Base-by-base conservation (phyloP, 169 alveolate species). In the Plasmodium inui region DNA sequence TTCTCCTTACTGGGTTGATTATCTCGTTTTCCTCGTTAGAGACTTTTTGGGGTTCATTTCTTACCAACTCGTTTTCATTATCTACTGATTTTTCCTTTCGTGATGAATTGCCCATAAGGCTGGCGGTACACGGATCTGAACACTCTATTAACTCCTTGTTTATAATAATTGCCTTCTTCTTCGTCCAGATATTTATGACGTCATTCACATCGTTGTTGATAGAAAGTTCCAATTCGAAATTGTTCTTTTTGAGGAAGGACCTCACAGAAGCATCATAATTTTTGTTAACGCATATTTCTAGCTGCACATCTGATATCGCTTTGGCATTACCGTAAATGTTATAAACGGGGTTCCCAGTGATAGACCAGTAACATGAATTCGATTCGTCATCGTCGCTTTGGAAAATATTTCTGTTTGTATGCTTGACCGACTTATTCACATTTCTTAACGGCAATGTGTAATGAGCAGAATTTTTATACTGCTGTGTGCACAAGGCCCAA, bases 321-420 rank as follows among this genome's bases (percentile, higher is more conserved):
- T 73, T 70, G 57, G 91, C 91, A 91, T 91, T 80, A n/a, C 95
- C 95, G 55, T 91, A 91, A 46, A 91, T 82, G 39, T 91, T 91
- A 82, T 82, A 91, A 28, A 91, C 95, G 34, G 95, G 95, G 67
- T 91, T 92, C n/a, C 95, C 95, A 34, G 81, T 82, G 17, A 91
- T 53, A 39, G 37, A 80, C 95, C 95, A 91, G 53, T 61, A 89
- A 41, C 73, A 89, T 17, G 82, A 57, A 17, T 79, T 39, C n/a
- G 26, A 12, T 17, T 22, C 14, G 28, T 79, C 55, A 41, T 34
- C 19, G 34, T 8, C 39, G 32, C 22, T 22, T 76, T 85, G 93
- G 28, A 57, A 78, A 6, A 79, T 37, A 91, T 91, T 91, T 91
- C 17, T 41, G 26, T 91, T 91, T 10, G 76, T 82, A 53, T 80